A percentile compares a stretch with the other conserved stretches of the same genome.
These are phyloP conservation scores for Penicillium diatomitis DNA, from an alignment of 495 filamentous ascomycete species.

Conservation along the genomic window DNA sequence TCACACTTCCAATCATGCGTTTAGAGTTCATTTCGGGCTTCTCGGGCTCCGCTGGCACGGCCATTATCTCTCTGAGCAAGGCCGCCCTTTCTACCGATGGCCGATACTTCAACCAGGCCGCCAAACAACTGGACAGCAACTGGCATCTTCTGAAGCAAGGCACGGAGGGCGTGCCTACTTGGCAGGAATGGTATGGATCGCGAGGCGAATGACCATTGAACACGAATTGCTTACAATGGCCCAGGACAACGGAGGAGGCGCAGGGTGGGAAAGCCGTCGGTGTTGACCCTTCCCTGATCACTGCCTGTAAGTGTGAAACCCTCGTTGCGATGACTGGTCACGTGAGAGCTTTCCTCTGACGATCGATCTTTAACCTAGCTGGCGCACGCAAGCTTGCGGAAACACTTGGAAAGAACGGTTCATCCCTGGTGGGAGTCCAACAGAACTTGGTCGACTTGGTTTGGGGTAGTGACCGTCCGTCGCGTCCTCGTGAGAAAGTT, in stretches of 20 bases:
- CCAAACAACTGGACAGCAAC: slow-evolving; percentile 84
- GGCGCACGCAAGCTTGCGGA: slow-evolving; percentile 81
- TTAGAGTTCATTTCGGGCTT: slow-evolving; percentile 86
- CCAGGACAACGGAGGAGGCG: slow-evolving; percentile 68
- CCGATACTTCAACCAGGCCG: slow-evolving; percentile 96
- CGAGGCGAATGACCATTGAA: neutral
- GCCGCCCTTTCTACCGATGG: slow-evolving; percentile 93
- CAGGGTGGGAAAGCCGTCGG: slow-evolving; percentile 79
- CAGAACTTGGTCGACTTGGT: slow-evolving; percentile 81
- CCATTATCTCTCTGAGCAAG: slow-evolving; percentile 76
- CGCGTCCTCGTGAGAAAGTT: slow-evolving; percentile 66
- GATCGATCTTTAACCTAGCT: slow-evolving; percentile 27
- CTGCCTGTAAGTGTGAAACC: slow-evolving; percentile 45
- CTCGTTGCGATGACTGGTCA: too few species aligned
- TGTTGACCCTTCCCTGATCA: slow-evolving; percentile 85
- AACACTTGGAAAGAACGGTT: slow-evolving; percentile 77
- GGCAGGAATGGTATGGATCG: slow-evolving; percentile 79
- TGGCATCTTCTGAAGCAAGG: slow-evolving; percentile 92
- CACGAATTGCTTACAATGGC: slow-evolving; percentile 8
- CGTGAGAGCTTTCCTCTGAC: neutral
- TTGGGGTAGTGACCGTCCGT: slow-evolving; percentile 69
- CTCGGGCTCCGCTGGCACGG: slow-evolving; percentile 89
- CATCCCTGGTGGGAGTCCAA: slow-evolving; percentile 58
- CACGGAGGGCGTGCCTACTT: slow-evolving; percentile 85
- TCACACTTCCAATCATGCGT: neutral